Percentiles rank a stretch among this genome's conserved stretches.
Evolutionary conservation across 2,329 filamentous ascomycete genomes (phyloP).

Genomic region (Cucurbitaria berberidis): DNA sequence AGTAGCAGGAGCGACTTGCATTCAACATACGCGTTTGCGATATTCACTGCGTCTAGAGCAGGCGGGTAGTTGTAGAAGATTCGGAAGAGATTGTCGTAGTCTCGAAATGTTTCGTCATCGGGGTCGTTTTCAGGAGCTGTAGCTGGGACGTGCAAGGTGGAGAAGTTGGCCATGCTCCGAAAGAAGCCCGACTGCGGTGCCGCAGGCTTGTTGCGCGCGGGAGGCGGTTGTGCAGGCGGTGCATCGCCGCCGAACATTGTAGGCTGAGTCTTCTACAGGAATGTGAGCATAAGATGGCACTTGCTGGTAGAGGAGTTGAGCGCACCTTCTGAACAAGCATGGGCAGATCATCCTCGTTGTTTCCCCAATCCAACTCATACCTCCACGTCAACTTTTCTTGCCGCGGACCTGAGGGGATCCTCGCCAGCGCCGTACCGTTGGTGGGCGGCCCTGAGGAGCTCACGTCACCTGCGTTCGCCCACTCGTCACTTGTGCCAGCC

Average conservation of each 20-base stretch:
- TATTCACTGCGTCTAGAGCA: conserved; percentile 80
- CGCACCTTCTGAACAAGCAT: conserved; percentile 83
- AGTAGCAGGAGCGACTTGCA: conserved; percentile 88
- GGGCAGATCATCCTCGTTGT: conserved; percentile 74
- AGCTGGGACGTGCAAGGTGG: conserved; percentile 55
- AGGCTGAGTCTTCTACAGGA: conserved; percentile 34
- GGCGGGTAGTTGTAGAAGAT: conserved; percentile 95
- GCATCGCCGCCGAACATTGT: conserved; percentile 65
- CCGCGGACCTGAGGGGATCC: conserved; percentile 49
- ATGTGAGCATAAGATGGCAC: conserved; percentile 15
- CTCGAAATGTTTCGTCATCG: conserved; percentile 76
- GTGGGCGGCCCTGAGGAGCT: conserved; percentile 26
- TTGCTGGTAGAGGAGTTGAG: not conserved
- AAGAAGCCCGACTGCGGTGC: conserved; percentile 76
- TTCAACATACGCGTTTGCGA: conserved; percentile 90
- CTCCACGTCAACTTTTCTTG: conserved; percentile 72
- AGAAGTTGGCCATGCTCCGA: conserved; percentile 84
- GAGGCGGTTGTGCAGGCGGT: conserved; percentile 54
- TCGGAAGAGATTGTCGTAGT: conserved; percentile 95
- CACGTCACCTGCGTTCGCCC: conserved; percentile 61
- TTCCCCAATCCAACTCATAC: conserved; percentile 83
- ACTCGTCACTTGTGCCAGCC: conserved; percentile 79
- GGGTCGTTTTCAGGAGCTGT: conserved; percentile 61
- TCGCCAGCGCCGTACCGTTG: conserved; percentile 45
- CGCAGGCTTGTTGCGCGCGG: conserved; percentile 66